These are phyloP conservation scores for Dendrostoma leiphaemia DNA, from an alignment of 2,329 filamentous ascomycete species.

Conservation along the genomic window DNA sequence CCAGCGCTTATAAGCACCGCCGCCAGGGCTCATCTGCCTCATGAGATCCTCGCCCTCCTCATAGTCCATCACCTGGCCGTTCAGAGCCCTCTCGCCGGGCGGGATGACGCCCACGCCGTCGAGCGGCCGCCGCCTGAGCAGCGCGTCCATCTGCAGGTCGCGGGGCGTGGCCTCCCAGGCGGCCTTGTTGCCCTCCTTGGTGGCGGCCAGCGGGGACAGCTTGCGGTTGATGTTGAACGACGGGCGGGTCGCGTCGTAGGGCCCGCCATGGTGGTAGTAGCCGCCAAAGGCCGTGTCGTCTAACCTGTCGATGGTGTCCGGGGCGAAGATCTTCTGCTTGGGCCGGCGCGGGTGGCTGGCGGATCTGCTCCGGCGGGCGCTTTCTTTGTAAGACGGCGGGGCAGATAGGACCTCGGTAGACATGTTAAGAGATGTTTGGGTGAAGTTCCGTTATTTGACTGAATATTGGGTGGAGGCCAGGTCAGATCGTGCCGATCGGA, in stretches of 20 bases:
- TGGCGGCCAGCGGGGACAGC: slow-evolving; percentile 73
- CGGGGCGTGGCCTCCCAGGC: slow-evolving; percentile 77
- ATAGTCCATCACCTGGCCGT: slow-evolving; percentile 72
- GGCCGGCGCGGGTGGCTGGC: slow-evolving; percentile 58
- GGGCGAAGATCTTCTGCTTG: slow-evolving; percentile 25
- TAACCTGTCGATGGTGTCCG: slow-evolving; percentile 79
- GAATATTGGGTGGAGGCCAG: too few relatives aligned
- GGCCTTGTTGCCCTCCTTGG: slow-evolving; percentile 69
- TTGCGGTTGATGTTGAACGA: slow-evolving; percentile 66
- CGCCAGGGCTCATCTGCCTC: slow-evolving; percentile 65
- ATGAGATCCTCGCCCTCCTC: slow-evolving; percentile 85
- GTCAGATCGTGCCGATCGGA: too few relatives aligned
- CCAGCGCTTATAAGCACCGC: slow-evolving; percentile 77
- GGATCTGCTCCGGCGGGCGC: slow-evolving; percentile 29
- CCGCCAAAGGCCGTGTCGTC: slow-evolving; percentile 62
- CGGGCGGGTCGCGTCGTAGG: slow-evolving; percentile 79
- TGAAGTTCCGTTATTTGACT: neutral
- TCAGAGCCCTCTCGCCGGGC: slow-evolving; percentile 65
- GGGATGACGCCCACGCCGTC: slow-evolving; percentile 79
- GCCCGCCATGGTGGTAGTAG: slow-evolving; percentile 84
- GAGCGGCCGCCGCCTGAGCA: slow-evolving; percentile 72
- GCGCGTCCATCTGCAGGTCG: slow-evolving; percentile 73
- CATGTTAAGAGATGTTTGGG: neutral
- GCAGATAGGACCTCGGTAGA: slow-evolving; percentile 10
- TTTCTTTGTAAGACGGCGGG: slow-evolving; percentile 8